phyloP scores from a whole-genome alignment of 139 green algal species.

The Tetradesmus obliquus region DNA sequence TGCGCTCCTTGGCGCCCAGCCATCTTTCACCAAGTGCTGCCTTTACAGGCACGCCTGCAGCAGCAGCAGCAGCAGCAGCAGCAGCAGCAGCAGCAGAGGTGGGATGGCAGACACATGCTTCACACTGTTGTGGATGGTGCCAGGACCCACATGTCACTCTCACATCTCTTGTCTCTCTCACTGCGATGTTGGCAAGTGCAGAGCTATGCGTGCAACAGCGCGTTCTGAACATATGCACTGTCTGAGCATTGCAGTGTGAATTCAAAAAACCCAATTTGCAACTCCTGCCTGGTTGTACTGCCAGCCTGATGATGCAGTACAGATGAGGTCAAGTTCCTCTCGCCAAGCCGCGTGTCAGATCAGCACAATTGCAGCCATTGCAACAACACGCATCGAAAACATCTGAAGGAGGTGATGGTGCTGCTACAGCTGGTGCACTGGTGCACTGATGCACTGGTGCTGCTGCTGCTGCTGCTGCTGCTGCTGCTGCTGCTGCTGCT shows the following conservation, averaged over 20 bases:
- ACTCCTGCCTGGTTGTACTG: not conserved
- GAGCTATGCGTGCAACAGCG: not conserved
- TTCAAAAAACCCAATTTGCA: too few relatives aligned
- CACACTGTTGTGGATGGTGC: not conserved
- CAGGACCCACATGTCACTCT: too few relatives aligned
- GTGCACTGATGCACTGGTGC: not conserved
- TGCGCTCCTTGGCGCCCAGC: not conserved
- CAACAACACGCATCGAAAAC: not conserved
- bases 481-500: not conserved
- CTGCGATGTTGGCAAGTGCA: not conserved
- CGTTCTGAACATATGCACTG: too few relatives aligned
- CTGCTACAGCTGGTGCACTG: not conserved
- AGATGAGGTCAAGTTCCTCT: not conserved
- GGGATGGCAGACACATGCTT: too few relatives aligned
- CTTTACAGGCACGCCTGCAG: not conserved
- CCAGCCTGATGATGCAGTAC: not conserved
- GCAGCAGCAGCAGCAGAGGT: not conserved
- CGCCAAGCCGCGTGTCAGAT: too few relatives aligned
- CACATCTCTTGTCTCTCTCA: too few relatives aligned
- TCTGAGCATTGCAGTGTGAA: too few relatives aligned
- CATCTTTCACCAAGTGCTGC: constrained; percentile 7
- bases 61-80: not conserved
- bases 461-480: not conserved
- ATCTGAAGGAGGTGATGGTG: not conserved
- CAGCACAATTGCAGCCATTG: too few relatives aligned